Conservation (phyloP, 1,284 basidiomycete genomes). For the Leccinum subrobustum region DNA sequence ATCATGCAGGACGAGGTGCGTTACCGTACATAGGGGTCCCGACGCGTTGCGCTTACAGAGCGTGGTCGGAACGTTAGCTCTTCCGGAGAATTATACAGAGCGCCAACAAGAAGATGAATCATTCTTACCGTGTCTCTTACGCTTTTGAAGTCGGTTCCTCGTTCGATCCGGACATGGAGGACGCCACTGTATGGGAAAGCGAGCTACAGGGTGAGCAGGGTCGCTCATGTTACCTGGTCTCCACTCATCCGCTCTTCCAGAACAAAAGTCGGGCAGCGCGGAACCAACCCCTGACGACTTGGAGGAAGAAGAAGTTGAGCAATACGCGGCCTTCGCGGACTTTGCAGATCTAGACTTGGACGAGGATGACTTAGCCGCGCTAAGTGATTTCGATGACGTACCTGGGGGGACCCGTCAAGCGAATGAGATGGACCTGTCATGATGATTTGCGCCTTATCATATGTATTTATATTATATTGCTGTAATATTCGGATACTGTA, state of each 20-base stretch:
- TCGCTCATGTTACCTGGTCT: background rate
- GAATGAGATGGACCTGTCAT: constrained; percentile 31
- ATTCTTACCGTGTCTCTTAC: constrained; percentile 60
- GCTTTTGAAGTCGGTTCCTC: constrained; percentile 70
- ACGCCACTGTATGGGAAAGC: constrained; percentile 55
- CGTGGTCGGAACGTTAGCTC: constrained; percentile 40
- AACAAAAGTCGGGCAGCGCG: constrained; percentile 10
- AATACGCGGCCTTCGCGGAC: constrained; percentile 51
- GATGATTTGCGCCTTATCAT: constrained; percentile 9
- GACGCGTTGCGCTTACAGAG: constrained; percentile 6
- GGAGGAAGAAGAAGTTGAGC: constrained; percentile 49
- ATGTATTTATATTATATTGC: constrained; percentile 12
- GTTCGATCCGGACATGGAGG: constrained; percentile 68
- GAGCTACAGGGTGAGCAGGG: constrained; percentile 42
- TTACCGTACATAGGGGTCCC: background rate
- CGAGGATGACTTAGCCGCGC: constrained; percentile 14
- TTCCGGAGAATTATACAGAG: constrained; percentile 61
- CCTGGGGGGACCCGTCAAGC: background rate
- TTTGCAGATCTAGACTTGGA: constrained; percentile 47
- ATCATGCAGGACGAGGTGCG: constrained; percentile 64
- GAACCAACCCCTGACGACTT: constrained; percentile 43
- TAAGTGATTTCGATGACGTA: constrained; percentile 26
- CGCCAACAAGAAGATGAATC: constrained; percentile 44
- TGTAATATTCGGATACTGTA: background rate
- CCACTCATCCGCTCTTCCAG: constrained; percentile 3